These are phyloP conservation scores for Clitoria ternatea DNA, from an alignment of 306 rosid genomes.

Conservation along the genomic window DNA sequence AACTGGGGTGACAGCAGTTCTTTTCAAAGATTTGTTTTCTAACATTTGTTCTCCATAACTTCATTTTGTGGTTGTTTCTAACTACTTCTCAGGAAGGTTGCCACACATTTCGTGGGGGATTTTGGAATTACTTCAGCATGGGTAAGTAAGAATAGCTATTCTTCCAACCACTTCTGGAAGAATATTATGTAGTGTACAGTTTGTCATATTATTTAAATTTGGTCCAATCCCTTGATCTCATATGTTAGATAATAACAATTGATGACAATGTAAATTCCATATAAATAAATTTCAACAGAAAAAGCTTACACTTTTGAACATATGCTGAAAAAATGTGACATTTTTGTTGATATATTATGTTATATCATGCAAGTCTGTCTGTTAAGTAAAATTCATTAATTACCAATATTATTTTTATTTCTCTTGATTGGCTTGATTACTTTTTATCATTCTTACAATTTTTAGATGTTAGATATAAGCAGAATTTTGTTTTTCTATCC, in stretches of 20 bases:
- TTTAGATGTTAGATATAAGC: conserved; percentile 7
- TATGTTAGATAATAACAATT: background rate
- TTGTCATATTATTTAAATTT: background rate
- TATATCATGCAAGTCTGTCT: background rate
- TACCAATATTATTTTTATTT: background rate
- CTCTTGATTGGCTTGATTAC: background rate
- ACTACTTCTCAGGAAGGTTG: conserved; percentile 67
- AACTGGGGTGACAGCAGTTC: background rate
- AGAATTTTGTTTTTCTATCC: background rate
- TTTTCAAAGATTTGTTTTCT: background rate
- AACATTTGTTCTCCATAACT: background rate
- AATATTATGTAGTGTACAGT: background rate
- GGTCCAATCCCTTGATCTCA: background rate
- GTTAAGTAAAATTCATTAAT: background rate
- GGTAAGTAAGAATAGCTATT: conserved; percentile 63
- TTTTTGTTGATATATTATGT: background rate
- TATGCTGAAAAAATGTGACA: background rate
- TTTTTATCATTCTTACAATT: background rate
- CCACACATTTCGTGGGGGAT: conserved; percentile 95
- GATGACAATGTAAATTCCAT: background rate
- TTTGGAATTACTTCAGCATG: conserved; percentile 99
- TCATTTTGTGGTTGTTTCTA: conserved; percentile 18
- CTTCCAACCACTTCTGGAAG: background rate
- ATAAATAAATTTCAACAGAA: background rate
- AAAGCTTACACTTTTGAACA: background rate